Base-by-base conservation (phyloP, 441 rosid species). In the Manihot esculenta region DNA sequence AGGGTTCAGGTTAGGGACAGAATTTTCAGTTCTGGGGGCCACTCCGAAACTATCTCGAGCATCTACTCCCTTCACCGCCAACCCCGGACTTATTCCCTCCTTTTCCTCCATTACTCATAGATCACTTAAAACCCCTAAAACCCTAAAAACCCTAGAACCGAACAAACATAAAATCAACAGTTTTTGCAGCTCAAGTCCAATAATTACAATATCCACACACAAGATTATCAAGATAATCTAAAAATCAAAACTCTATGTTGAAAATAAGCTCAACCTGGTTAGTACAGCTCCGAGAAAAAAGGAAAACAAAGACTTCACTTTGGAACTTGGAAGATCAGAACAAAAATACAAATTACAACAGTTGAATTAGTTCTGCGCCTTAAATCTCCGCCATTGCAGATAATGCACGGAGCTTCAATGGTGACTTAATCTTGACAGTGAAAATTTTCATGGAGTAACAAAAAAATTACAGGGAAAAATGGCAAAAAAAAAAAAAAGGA, bases 91-190 rank as follows among this genome's bases (percentile, higher is more conserved):
- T 51, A 77, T 78, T 79, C 77, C 91, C 77, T 82, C 89, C 65
- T 82, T 87, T 71, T 77, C 85, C 76, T 88, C 96, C 96, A 90
- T 92, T 58, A 64, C 45, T 70, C 69, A 75, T 72, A 82, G 80
- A 83, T 77, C 78, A 78, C 47, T 23, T 8, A 33, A 64, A 73
- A 61, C 70, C 74, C 61, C 62, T 27, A 73, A 82, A 78, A 68
- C 77, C 81, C 77, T 72, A 76, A 74, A 84, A 73, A 72, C 79
- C 65, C 81, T 59, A 73, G 77, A 78, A 74, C 83, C 76, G 72
- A 67, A 77, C 70, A 78, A 67, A 68, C 79, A 74, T 53, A 78
- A 69, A 64, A 62, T 73, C 77, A 65, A 80, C 38, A 56, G 48
- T 72, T 72, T 58, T 44, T 33, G 21, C 72, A 69, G 23, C 26